These are phyloP conservation scores for Pyricularia sp. DNA, from an alignment of 2,329 filamentous ascomycete species.

Conservation along the genomic window DNA sequence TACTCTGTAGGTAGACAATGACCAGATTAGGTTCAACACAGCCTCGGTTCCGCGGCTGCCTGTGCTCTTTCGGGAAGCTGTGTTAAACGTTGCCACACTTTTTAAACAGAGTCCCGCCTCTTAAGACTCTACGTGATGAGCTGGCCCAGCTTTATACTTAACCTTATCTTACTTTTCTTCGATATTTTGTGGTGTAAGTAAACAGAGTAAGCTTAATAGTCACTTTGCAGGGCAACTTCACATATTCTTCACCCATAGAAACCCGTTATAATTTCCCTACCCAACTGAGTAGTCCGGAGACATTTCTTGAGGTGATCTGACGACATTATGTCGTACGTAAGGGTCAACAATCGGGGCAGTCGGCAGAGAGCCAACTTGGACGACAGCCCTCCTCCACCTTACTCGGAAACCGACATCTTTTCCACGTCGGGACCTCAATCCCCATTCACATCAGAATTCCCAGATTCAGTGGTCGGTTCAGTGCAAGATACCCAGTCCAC, in stretches of 20 bases:
- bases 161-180: background rate
- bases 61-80: background rate
- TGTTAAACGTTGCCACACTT: background rate
- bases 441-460: constrained; percentile 11
- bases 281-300: background rate
- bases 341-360: background rate
- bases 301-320: background rate
- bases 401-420: constrained; percentile 43
- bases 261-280: background rate
- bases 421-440: constrained; percentile 23
- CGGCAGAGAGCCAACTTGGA: constrained; percentile 8
- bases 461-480: constrained; percentile 12
- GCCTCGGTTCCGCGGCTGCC: background rate
- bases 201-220: background rate
- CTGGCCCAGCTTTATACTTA: background rate
- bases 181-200: background rate
- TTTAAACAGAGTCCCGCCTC: background rate
- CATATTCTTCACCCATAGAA: background rate
- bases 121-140: background rate
- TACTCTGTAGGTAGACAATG: background rate
- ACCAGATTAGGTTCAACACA: background rate
- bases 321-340: background rate
- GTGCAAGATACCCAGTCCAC: constrained; percentile 21
- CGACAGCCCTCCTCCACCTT: constrained; percentile 39
- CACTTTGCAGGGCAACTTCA: background rate